Percentiles rank a stretch among this genome's conserved stretches.
Conservation (phyloP, 2,329 filamentous ascomycete species). For the Colletotrichum gloeosporioides region DNA sequence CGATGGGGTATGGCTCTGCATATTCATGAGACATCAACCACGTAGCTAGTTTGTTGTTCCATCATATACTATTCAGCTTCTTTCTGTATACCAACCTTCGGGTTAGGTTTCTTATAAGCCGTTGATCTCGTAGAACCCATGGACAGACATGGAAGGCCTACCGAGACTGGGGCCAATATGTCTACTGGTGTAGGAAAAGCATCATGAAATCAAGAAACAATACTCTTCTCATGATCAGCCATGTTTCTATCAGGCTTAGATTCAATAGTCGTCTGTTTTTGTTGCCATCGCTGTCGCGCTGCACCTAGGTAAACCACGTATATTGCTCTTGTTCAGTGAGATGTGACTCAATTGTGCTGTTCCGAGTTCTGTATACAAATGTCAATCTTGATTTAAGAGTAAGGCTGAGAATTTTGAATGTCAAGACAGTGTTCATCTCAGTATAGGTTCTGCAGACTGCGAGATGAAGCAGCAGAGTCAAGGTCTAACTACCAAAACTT, state of each 20-base stretch:
- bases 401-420: fast-evolving
- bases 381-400: neutral
- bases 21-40: no score
- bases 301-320: neutral
- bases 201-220: neutral
- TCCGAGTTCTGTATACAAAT: no score
- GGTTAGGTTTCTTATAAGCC: neutral
- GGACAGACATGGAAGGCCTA: neutral
- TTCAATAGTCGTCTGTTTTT: neutral
- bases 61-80: fast-evolving
- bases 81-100: fast-evolving
- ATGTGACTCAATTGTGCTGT: neutral
- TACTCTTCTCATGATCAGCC: neutral
- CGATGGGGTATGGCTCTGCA: no score
- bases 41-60: no score
- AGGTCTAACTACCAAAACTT: no score
- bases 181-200: neutral
- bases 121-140: neutral
- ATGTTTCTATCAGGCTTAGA: neutral
- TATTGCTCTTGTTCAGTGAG: neutral
- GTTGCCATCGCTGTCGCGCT: neutral
- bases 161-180: neutral
- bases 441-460: neutral
- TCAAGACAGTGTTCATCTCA: neutral
- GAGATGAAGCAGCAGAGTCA: neutral